Evolutionary conservation across 345 rosid genomes (phyloP), one percentile per base, ranked within the genome.

Genomic region (Ailanthus altissimus): DNA sequence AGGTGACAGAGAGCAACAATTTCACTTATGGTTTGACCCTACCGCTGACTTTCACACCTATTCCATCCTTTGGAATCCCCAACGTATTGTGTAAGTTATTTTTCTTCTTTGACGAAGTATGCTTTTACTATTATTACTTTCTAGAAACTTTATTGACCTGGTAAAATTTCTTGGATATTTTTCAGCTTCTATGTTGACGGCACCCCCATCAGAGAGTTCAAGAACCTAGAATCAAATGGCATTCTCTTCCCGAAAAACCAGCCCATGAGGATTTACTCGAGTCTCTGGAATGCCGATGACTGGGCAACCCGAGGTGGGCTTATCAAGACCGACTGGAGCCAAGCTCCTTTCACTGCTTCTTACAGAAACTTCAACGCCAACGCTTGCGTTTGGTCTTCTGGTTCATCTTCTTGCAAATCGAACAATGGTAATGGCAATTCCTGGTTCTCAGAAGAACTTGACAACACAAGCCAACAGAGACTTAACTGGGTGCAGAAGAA

Each of bases 41-140:
- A 82, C 87, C 9, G 80, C 79, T n/a, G 84, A 83, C 72, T 89
- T 88, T 69, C 90, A 89, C 80, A 87, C 90, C 8, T 89, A 89
- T 45, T 78, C 90, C 11, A 72, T 86, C 6, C 87, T 88, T 14
- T 88, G 93, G 91, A 89, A 89, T 47, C 85, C 88, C 3, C 72
- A 73, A 0, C 82, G 67, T 15, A 80, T 88, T 12, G 59, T 83
- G 93, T 89, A 78, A 73, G 86, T 46, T 59, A 14, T 40, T 13
- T 40, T 42, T 38, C 66, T 59, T 45, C 23, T 42, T 53, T 72
- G 66, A 36, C 56, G 0, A 36, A 20, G 36, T 7, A 64, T 42
- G 3, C 43, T 40, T 28, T 7, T 36, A 28, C 16, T 18, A 5
- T 67, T 54, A 36, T 36, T 11, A 25, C 9, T 8, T 36, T 51